Evolutionary conservation across 2,329 filamentous ascomycete genomes (phyloP), one percentile per base, ranked within the genome.

Genomic region (Clarireedia homoeocarpa): DNA sequence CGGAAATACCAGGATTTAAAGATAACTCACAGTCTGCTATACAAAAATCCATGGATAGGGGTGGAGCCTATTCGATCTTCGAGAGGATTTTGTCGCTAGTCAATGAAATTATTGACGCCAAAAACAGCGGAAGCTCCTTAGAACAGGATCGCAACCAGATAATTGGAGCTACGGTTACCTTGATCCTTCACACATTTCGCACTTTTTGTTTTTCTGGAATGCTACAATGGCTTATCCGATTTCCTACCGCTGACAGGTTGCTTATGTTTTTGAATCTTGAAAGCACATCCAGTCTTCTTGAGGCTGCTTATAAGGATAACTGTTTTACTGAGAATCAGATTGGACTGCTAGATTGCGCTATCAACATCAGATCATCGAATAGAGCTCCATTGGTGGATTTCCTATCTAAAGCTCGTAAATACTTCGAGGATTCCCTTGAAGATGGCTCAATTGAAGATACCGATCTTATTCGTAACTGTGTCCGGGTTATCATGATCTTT

Each of bases 121-220:
- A n/a, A 42, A 42, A 6, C 2, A 20, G 39, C 15, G 39, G 7
- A n/a, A 10, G 27, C 3, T 47, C 27, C 15, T 10, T 24, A 6
- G 6, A 23, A 64, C 82, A 48, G 4, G 44, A 59, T 20, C 23
- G 5, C 23, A 24, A 64, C 82, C 54, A 4, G 42, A 59, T 20
- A 17, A 81, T 82, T 30, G 83, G 86, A 62, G 81, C 82, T 0
- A 75, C 76, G 15, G 78, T 81, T 62, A 74, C 73, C 15, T 74
- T 89, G 0, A 73, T 85, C 1, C 26, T 47, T 23, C 44, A 47
- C 15, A 26, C 44, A 3, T 47, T 47, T 27, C 44, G 44, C 26
- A 27, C 26, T 47, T 27, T 15, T 47, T 24, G 10, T 3, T 47
- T 47, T 10, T 47, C 20, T 24, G 23, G 23, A 24, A 27, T 47